Evolutionary conservation across 73 alveolate species (phyloP).

Genomic region (Paramecium bursaria): DNA sequence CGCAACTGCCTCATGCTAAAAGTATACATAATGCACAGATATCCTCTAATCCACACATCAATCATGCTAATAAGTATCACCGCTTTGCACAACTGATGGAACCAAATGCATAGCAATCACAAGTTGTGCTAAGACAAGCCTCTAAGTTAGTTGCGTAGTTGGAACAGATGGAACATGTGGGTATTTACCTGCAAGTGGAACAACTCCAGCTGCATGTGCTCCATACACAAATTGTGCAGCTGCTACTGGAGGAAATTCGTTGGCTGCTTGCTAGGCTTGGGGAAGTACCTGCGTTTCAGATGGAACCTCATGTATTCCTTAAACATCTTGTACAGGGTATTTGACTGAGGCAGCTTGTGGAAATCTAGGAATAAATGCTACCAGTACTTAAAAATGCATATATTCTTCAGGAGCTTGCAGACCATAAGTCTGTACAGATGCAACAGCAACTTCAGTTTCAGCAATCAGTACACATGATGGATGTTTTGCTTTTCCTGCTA

Average conservation of each 20-base stretch:
- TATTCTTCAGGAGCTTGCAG: neutral
- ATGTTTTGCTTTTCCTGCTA: no score
- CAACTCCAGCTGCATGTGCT: neutral
- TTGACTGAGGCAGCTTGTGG: slow-evolving; percentile 2
- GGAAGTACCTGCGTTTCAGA: slow-evolving; percentile 5
- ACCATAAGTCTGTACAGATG: slow-evolving; percentile 30
- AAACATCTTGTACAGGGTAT: neutral
- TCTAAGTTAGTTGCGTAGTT: neutral
- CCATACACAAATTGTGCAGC: slow-evolving; percentile 41
- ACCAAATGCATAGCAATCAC: slow-evolving; percentile 10
- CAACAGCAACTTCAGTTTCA: neutral
- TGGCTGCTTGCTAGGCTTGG: no score
- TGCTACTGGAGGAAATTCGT: no score
- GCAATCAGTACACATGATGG: neutral
- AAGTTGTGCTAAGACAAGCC: slow-evolving; percentile 14
- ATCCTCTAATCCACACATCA: neutral
- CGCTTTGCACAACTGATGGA: slow-evolving; percentile 35
- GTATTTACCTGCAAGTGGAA: no score
- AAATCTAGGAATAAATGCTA: no score
- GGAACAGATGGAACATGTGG: slow-evolving; percentile 56
- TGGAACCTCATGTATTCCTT: slow-evolving; percentile 1
- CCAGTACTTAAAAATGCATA: no score
- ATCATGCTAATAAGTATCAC: neutral
- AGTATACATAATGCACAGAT: slow-evolving; percentile 1
- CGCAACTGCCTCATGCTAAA: no score